Base-by-base conservation (phyloP, 2,329 filamentous ascomycete genomes). In the Pseudogymnoascus sp. region DNA sequence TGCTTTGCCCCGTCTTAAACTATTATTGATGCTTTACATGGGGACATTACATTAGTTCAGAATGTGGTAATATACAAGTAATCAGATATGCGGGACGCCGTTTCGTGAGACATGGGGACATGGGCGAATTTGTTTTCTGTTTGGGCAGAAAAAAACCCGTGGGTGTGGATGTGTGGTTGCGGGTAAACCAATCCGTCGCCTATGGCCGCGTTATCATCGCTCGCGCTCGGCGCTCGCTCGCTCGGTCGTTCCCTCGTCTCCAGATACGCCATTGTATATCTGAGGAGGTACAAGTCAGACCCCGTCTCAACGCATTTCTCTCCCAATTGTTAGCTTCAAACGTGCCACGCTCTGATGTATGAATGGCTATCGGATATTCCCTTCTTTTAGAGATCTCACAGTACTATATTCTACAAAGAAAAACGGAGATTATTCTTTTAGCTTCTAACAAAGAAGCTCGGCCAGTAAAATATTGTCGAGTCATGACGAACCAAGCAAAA, bases 31-130 rank as follows among this genome's bases (percentile, higher is more conserved):
- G 46, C 46, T 56, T 56, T 56, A 31, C 46, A 53, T 31, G 46
- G 44, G n/a, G 28, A 53, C 25, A 4, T 10, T 31, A 53, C 46
- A 53, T 53, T 53, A 53, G 46, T 8, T 53, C 18, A 6, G n/a
- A 31, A 31, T 31, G 25, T 16, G 7, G 46, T 53, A 56, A 31
- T 56, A 34, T 56, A 56, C 46, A 6, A 31, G 46, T 56, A 56
- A 56, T 56, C 46, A 34, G 46, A 56, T 56, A 56, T 56, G 46
- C 46, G 25, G 46, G 46, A 56, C 46, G 46, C 46, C 46, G 46
- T 56, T 56, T 53, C 10, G 46, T 56, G 46, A 56, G 46, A 56
- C 46, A 34, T 25, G 44, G 37, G 37, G 37, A n/a, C n/a, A 21
- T 21, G 18, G 14, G 42, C 42, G 3, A 53, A 31, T 53, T 56